phyloP scores from a whole-genome alignment of 148 eudicot genomes.

The Suaeda aralocaspica region DNA sequence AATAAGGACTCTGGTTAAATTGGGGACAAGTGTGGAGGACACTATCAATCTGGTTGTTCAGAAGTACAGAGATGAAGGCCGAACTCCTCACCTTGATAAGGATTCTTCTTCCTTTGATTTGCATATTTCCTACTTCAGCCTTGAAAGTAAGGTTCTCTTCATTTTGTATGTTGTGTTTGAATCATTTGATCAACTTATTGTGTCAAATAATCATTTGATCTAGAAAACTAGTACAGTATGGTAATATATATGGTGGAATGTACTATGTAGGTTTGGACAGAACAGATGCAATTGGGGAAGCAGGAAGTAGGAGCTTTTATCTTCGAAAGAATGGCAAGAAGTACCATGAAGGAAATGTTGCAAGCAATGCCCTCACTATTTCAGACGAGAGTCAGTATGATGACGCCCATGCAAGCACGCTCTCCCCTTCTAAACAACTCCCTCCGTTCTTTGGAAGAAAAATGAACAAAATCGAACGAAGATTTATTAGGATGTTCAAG shows the following conservation, averaged over 20 bases:
- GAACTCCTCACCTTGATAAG: slow-evolving; percentile 51
- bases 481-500: slow-evolving; percentile 50
- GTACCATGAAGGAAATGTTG: not conserved
- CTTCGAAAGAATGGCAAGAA: slow-evolving; percentile 46
- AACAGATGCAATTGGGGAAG: slow-evolving; percentile 65
- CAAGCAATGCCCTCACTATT: slow-evolving; percentile 1
- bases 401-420: slow-evolving; percentile 4
- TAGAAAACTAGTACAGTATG: no score
- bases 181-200: no score
- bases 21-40: slow-evolving; percentile 79
- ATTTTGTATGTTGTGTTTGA: no score
- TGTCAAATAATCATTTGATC: no score
- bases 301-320: slow-evolving; percentile 77
- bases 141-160: slow-evolving; percentile 50
- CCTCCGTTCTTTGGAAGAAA: slow-evolving; percentile 34
- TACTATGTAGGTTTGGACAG: slow-evolving; percentile 51
- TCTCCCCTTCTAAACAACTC: slow-evolving; percentile 16
- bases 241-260: not conserved
- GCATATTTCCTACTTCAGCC: slow-evolving; percentile 78
- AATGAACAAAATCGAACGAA: slow-evolving; percentile 38
- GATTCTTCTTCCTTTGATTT: slow-evolving; percentile 46
- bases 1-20: slow-evolving; percentile 56
- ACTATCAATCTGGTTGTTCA: slow-evolving; percentile 54
- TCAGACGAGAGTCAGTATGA: slow-evolving; percentile 12
- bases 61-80: slow-evolving; percentile 67